Base-by-base conservation (phyloP, 306 rosid species). In the Dryas alaskensis region DNA sequence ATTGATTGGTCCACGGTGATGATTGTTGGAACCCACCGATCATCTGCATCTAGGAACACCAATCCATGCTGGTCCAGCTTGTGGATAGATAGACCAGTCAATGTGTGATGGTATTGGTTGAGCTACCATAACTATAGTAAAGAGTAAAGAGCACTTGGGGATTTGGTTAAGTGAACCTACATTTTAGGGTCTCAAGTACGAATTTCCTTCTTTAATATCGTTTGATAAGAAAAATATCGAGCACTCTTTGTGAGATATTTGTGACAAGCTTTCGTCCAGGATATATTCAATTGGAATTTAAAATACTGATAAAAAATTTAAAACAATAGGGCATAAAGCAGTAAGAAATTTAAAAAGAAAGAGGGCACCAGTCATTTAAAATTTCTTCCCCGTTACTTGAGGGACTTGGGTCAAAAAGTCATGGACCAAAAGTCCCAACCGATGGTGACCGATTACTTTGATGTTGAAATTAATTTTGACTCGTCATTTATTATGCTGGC, bases 321-420 rank as follows among this genome's bases (percentile, higher is more conserved):
- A 57, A 11, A 27, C 12, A 22, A 57, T 9, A 31, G 19, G 14
- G 17, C 12, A 60, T 31, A 31, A 31, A 31, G 37, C 37, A 31
- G 37, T 31, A 45, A 3, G 48, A 4, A 44, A 7, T 6, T 22
- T 1, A 27, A 22, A 8, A 27, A 16, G 55, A 49, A 60, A 53
- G 14, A 61, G 11, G 31, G 27, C 11, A 7, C 1, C 73, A 14
- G 63, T 59, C 64, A 68, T 27, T 31, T 16, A 2, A 3, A 8
- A 8, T 53, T 67, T 58, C 16, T 68, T 68, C 55, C 47, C 75
- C 25, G 43, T 16, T 48, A 8, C 55, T 49, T 60, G 61, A 63
- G 63, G 46, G 48, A 44, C 77, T 22, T 67, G 58, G 69, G 78
- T 65, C 78, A 71, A 67, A 13, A 51, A 49, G 45, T 17, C 6